phyloP scores from a whole-genome alignment of 345 rosid species.

The Chamaenerion angustifolium region DNA sequence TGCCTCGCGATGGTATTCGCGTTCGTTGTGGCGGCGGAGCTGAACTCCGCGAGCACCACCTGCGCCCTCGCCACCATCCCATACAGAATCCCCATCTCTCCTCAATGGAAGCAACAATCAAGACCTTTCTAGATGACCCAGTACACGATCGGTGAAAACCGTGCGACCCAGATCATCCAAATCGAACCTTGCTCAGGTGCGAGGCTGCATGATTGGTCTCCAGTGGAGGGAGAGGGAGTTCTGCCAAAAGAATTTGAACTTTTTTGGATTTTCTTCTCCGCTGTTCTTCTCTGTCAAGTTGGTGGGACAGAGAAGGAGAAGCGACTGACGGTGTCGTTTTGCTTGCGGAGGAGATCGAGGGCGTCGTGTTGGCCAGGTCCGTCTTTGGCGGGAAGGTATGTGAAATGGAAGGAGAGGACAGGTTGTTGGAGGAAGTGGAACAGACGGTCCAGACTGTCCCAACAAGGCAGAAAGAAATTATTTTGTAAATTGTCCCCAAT shows the following conservation, averaged over 20 bases:
- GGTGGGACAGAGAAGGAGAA: too few relatives aligned
- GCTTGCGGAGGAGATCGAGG: not conserved
- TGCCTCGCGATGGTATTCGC: constrained; percentile 26
- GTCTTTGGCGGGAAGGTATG: constrained; percentile 7
- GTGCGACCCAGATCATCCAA: too few relatives aligned
- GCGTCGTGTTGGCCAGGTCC: not conserved
- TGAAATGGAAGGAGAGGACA: constrained; percentile 1
- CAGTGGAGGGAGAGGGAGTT: too few relatives aligned
- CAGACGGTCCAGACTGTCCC: not conserved
- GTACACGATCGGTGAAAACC: too few relatives aligned
- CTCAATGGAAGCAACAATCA: not conserved
- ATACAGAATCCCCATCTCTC: constrained; percentile 29
- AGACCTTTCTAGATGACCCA: too few relatives aligned
- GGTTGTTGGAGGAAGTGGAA: not conserved
- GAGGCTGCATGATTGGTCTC: too few relatives aligned
- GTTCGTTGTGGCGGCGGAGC: constrained; percentile 18
- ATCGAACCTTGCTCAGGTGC: too few relatives aligned
- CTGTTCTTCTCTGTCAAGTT: too few relatives aligned
- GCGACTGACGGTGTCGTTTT: not conserved
- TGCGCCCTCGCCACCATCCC: constrained; percentile 42
- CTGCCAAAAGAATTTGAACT: too few relatives aligned
- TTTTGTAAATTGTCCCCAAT: too few relatives aligned
- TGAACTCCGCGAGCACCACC: constrained; percentile 38
- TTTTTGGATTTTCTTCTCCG: too few relatives aligned
- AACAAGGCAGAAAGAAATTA: not conserved